phyloP scores from a whole-genome alignment of 768 basidiomycete genomes.

The Russula sp. region DNA sequence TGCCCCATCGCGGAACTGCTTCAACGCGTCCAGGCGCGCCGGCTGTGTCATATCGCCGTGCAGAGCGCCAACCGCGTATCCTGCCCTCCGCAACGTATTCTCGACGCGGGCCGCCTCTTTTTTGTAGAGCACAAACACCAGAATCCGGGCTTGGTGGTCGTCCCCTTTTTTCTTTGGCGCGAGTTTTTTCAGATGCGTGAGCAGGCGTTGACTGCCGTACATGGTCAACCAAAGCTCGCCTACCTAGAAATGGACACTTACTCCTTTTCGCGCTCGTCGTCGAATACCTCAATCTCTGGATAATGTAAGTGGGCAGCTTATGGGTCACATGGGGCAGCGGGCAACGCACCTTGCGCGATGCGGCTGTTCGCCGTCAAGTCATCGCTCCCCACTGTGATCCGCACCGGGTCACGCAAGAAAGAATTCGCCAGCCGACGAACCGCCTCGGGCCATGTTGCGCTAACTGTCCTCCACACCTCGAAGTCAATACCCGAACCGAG shows the following conservation, averaged over 20 bases:
- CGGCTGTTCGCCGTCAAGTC: constrained; percentile 91
- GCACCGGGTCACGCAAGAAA: constrained; percentile 78
- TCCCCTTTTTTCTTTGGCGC: constrained; percentile 57
- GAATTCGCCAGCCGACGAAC: constrained; percentile 84
- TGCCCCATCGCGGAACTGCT: constrained; percentile 78
- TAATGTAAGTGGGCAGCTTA: background rate
- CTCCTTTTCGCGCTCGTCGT: constrained; percentile 83
- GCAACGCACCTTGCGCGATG: constrained; percentile 62
- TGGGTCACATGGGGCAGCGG: background rate
- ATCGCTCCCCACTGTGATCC: constrained; percentile 93
- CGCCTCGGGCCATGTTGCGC: constrained; percentile 97
- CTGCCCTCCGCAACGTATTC: constrained; percentile 63
- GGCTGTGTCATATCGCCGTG: constrained; percentile 90
- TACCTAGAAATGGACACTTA: constrained; percentile 33
- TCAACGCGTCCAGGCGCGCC: constrained; percentile 78
- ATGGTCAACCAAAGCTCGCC: background rate
- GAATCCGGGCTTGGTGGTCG: constrained; percentile 57
- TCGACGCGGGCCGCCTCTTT: constrained; percentile 94
- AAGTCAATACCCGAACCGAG: background rate
- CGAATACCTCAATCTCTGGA: constrained; percentile 78
- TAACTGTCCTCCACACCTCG: constrained; percentile 47
- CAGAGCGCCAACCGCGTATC: constrained; percentile 72
- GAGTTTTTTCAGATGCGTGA: constrained; percentile 48
- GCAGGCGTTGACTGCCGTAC: constrained; percentile 50
- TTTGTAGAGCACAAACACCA: constrained; percentile 96